Base-by-base conservation (phyloP, 2,329 filamentous ascomycete species). In the Pseudogymnoascus sp. region DNA sequence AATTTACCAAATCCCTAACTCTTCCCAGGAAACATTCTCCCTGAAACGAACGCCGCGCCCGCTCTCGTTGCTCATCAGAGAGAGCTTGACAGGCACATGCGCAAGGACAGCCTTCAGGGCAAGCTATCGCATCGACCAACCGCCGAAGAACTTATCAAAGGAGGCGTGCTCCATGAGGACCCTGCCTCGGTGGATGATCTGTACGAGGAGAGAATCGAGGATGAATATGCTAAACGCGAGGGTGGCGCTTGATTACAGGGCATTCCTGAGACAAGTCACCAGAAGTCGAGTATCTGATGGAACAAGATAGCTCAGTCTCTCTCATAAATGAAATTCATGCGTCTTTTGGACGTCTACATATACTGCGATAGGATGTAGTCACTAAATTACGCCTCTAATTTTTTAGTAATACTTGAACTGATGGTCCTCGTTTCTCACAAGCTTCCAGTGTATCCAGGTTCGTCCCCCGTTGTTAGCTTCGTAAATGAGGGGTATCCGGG, bases 1-100 rank as follows among this genome's bases (percentile, higher is more conserved):
- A 38, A 47, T 16, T 32, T 16, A 14, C 37, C 35, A 39, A 38
- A 6, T 9, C 25, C 38, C 18, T 34, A 30, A 38, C 14, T 61
- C 35, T 59, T 62, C 62, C 60, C 68, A 93, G 89, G 86, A 67
- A 96, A 96, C 75, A 96, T 97, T 72, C 85, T 97, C 25, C 89
- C 90, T 25, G 84, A 86, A 61, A 88, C 88, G 32, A 87, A 75
- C 59, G 90, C 88, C 16, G 91, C 91, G 0, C 91, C 92, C 0
- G 82, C 87, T 2, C 78, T 97, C 60, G 86, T 88, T 71, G 90
- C 87, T 61, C 85, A 91, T 64, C 91, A 94, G 74, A 87, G 83
- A 70, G 90, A 96, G 77, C 85, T 97, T 41, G 85, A 91, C 74
- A 91, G 87, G 72, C 87, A 91, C 74, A 96, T 97, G 91, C 84